Base-by-base conservation (phyloP, 2,329 filamentous ascomycete species). In the Pyricularia pennisetigena region DNA sequence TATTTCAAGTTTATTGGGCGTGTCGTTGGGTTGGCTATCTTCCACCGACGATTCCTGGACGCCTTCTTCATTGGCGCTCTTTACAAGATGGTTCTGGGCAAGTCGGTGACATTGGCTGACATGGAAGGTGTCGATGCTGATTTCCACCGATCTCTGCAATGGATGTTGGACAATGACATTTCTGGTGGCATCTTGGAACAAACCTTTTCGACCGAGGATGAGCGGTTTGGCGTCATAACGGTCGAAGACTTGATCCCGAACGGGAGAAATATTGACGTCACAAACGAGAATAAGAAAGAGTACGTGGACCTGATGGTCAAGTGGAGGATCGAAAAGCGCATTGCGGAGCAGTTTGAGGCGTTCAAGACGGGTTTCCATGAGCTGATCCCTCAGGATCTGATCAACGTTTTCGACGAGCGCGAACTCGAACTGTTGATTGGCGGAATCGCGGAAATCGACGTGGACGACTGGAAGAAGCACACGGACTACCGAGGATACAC, bases 391-490 rank as follows among this genome's bases (percentile, higher is more conserved):
- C 89, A 94, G 68, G 95, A 99, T 76, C 86, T 99, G 66, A 94
- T 99, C 79, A 98, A 97, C 74, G 95, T 99, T 59, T 99, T 99
- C 75, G 95, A 99, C 76, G 95, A 99, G 83, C 91, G 95, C 74
- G 95, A 99, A 80, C 84, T 99, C 65, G 95, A 99, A 80, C 82
- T 99, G 73, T 85, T 99, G 73, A 98, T 99, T 76, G 95, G 95
- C 72, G 95, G 95, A 85, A 99, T 99, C 74, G 95, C 95, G n/a
- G 95, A 99, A 80, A 99, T 99, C 73, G 95, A 99, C 75, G 94
- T 99, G 20, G 95, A 99, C 70, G 95, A 99, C 80, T 99, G 95
- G 95, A 98, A 99, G 90, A 99, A 99, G 84, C 95, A 99, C 81
- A 99, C 95, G 64, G 95, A 99, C 77, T 99, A 99, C 80, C 91